A percentile compares a stretch with the other conserved stretches of the same genome.
phyloP scores from a whole-genome alignment of 495 filamentous ascomycete genomes.

The Xylaria intraflava region DNA sequence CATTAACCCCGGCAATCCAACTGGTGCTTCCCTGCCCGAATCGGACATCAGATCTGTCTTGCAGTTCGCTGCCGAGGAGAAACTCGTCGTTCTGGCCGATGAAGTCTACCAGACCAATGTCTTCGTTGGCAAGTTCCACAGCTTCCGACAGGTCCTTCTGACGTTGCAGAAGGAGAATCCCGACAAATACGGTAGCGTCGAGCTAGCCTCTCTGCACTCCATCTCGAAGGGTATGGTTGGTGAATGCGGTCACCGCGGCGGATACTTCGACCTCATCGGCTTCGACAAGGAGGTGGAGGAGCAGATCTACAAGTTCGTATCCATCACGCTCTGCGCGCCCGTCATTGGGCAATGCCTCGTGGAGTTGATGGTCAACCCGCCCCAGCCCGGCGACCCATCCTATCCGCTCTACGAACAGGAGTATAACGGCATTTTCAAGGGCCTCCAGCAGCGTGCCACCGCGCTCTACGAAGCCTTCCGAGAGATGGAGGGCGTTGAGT shows the following conservation, averaged over 20 bases:
- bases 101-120: constrained; percentile 99
- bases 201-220: constrained; percentile 80
- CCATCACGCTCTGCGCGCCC: constrained; percentile 89
- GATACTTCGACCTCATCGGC: constrained; percentile 89
- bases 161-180: constrained; percentile 70
- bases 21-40: constrained; percentile 72
- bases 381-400: constrained; percentile 69
- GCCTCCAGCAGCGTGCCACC: constrained; percentile 67
- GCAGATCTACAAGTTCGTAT: constrained; percentile 97
- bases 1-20: constrained; percentile 98
- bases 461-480: constrained; percentile 85
- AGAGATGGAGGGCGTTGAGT: constrained; percentile 91
- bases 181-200: constrained; percentile 71
- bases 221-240: constrained; percentile 96
- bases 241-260: constrained; percentile 94
- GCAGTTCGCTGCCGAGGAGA: constrained; percentile 76
- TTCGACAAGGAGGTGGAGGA: constrained; percentile 81
- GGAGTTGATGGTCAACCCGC: constrained; percentile 95
- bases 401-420: constrained; percentile 77
- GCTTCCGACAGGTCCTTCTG: constrained; percentile 85
- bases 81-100: constrained; percentile 84
- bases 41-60: constrained; percentile 76
- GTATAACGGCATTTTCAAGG: constrained; percentile 69
- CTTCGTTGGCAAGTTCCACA: constrained; percentile 85
- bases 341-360: constrained; percentile 94